These are phyloP conservation scores for Candida bentonensis DNA, from an alignment of 805 yeast genomes.

Conservation along the genomic window DNA sequence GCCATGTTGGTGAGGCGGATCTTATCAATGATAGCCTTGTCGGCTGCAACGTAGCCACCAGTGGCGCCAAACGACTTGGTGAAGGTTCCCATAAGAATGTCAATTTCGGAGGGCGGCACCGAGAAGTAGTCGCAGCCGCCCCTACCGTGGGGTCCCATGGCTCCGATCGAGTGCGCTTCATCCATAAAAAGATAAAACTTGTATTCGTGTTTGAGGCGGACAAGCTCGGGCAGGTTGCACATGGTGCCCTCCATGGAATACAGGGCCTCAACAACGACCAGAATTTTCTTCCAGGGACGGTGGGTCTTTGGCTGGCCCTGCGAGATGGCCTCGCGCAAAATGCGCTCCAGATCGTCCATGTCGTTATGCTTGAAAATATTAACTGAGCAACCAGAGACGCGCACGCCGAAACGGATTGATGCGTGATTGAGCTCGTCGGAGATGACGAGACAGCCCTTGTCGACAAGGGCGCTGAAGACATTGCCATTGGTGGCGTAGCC, in stretches of 20 bases:
- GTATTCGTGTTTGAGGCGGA: slow-evolving; percentile 67
- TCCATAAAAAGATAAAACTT: slow-evolving; percentile 84
- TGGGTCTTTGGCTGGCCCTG: slow-evolving; percentile 93
- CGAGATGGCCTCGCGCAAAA: slow-evolving; percentile 71
- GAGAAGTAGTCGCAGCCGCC: slow-evolving; percentile 93
- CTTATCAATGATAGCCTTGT: slow-evolving; percentile 52
- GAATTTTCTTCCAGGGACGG: slow-evolving; percentile 81
- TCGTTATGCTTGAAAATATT: slow-evolving; percentile 88
- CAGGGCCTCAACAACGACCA: slow-evolving; percentile 79
- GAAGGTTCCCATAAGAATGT: slow-evolving; percentile 91
- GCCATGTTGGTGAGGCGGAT: slow-evolving; percentile 62
- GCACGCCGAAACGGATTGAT: slow-evolving; percentile 87
- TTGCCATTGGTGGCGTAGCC: slow-evolving; percentile 95
- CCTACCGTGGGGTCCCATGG: slow-evolving; percentile 88
- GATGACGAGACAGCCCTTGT: slow-evolving; percentile 77
- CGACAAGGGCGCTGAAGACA: slow-evolving; percentile 68
- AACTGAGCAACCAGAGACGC: slow-evolving; percentile 85
- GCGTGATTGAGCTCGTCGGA: slow-evolving; percentile 94
- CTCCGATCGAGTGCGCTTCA: slow-evolving; percentile 98
- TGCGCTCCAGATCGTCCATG: slow-evolving; percentile 61
- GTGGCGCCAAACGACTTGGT: slow-evolving; percentile 98
- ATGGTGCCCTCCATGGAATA: slow-evolving; percentile 69
- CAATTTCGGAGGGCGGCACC: slow-evolving; percentile 61
- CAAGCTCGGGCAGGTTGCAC: slow-evolving; percentile 63
- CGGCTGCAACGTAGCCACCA: slow-evolving; percentile 92